phyloP scores from a whole-genome alignment of 352 stramenopile species.

The Chloridella minuta region DNA sequence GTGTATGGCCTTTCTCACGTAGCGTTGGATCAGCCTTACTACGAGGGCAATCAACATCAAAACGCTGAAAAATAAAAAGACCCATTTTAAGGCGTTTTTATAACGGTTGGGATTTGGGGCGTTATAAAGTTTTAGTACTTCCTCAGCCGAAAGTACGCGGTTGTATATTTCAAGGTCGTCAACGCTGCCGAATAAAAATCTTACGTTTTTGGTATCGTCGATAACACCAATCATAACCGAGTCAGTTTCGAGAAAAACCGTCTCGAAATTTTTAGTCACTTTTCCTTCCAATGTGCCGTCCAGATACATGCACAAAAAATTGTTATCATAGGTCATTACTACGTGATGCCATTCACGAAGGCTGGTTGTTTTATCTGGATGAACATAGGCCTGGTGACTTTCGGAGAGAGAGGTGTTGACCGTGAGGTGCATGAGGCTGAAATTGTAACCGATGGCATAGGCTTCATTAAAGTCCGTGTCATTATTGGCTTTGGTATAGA shows the following conservation, averaged over 20 bases:
- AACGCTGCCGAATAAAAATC: neutral
- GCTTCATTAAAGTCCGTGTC: neutral
- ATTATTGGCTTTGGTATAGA: neutral
- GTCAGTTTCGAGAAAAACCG: neutral
- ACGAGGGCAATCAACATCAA: neutral
- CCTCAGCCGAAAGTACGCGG: neutral
- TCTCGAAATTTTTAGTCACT: neutral
- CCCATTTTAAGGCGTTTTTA: neutral
- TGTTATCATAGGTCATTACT: neutral
- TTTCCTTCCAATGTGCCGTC: neutral
- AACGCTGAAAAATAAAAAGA: no score
- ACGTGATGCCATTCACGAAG: neutral
- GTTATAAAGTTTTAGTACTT: neutral
- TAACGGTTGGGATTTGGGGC: neutral
- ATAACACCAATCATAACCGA: neutral
- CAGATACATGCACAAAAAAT: neutral
- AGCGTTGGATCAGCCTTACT: neutral
- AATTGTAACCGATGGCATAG: neutral
- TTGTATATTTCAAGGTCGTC: neutral
- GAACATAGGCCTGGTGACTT: neutral
- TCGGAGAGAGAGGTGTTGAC: neutral
- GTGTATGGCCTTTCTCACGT: neutral
- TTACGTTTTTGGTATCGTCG: neutral
- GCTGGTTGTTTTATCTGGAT: neutral
- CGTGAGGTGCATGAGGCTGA: neutral